These are phyloP conservation scores for Sisymbrium altissimum DNA, from an alignment of 345 rosid genomes.

Conservation along the genomic window DNA sequence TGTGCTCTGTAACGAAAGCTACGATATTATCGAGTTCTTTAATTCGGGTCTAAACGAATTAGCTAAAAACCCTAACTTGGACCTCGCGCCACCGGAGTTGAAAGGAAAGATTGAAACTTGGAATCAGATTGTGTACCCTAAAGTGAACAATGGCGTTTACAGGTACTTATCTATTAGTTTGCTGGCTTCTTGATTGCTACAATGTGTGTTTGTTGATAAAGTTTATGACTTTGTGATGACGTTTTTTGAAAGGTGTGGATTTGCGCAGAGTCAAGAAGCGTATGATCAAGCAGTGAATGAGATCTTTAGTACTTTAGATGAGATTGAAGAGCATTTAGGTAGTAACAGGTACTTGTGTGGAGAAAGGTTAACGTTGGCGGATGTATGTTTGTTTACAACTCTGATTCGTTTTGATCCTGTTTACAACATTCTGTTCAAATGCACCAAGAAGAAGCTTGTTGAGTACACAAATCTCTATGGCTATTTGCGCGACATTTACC, in stretches of 20 bases:
- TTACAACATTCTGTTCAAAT: slow-evolving; percentile 77
- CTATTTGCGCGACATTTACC: slow-evolving; percentile 71
- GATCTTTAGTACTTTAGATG: slow-evolving; percentile 57
- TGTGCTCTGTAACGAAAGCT: slow-evolving; percentile 77
- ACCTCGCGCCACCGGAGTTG: slow-evolving; percentile 52
- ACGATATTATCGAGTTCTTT: slow-evolving; percentile 65
- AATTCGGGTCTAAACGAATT: slow-evolving; percentile 58
- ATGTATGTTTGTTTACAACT: slow-evolving; percentile 81
- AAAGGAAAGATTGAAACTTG: slow-evolving; percentile 58
- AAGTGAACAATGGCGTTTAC: slow-evolving; percentile 80
- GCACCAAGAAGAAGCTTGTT: slow-evolving; percentile 73
- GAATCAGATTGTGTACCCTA: slow-evolving; percentile 71
- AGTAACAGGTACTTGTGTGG: slow-evolving; percentile 71
- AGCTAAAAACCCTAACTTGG: slow-evolving; percentile 51
- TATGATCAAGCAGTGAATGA: slow-evolving; percentile 66
- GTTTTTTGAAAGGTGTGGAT: slow-evolving; percentile 60
- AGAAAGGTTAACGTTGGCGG: slow-evolving; percentile 56
- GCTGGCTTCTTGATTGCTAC: background rate
- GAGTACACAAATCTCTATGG: slow-evolving; percentile 70
- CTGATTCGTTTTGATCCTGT: slow-evolving; percentile 74
- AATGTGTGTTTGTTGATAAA: slow-evolving; percentile 13
- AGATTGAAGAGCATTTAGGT: slow-evolving; percentile 53
- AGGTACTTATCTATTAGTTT: slow-evolving; percentile 36
- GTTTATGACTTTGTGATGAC: background rate
- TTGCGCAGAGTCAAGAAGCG: slow-evolving; percentile 86